phyloP scores from a whole-genome alignment of 2,329 filamentous ascomycete species.

The Venturia carpophila region DNA sequence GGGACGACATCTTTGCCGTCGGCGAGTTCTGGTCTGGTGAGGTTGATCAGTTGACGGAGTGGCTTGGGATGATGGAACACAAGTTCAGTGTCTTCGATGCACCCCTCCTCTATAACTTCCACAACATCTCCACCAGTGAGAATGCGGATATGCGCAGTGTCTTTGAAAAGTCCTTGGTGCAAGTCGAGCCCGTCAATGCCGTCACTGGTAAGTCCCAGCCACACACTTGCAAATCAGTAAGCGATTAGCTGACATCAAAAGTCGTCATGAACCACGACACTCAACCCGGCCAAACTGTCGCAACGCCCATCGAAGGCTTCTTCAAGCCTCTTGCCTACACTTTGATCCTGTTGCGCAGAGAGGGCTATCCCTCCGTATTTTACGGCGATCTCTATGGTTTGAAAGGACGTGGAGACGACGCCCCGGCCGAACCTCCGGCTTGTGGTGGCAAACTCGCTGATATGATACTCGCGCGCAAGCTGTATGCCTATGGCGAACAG shows the following conservation, averaged over 20 bases:
- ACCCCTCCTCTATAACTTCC: slow-evolving; percentile 62
- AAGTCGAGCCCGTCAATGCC: slow-evolving; percentile 46
- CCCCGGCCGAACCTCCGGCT: slow-evolving; percentile 45
- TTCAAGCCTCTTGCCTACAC: slow-evolving; percentile 67
- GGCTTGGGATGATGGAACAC: slow-evolving; percentile 50
- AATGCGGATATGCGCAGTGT: slow-evolving; percentile 55
- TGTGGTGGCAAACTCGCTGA: slow-evolving; percentile 49
- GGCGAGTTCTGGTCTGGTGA: slow-evolving; percentile 63
- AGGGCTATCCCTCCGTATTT: slow-evolving; percentile 60
- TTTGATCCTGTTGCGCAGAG: slow-evolving; percentile 58
- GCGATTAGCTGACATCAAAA: slow-evolving; percentile 9
- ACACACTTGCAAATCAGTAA: not conserved
- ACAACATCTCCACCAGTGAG: slow-evolving; percentile 47
- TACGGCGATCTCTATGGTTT: slow-evolving; percentile 64
- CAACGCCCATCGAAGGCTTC: slow-evolving; percentile 54
- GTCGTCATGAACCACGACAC: slow-evolving; percentile 69
- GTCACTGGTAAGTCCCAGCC: slow-evolving; percentile 40
- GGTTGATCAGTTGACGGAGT: slow-evolving; percentile 46
- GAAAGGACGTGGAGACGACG: slow-evolving; percentile 32
- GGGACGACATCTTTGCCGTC: slow-evolving; percentile 53
- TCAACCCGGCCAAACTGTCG: slow-evolving; percentile 53
- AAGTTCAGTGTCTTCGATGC: slow-evolving; percentile 59
- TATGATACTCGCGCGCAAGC: slow-evolving; percentile 53
- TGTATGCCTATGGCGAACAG: slow-evolving; percentile 60
- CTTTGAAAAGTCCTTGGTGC: slow-evolving; percentile 53